phyloP scores from a whole-genome alignment of 768 basidiomycete genomes.

The Lactarius tabidus region DNA sequence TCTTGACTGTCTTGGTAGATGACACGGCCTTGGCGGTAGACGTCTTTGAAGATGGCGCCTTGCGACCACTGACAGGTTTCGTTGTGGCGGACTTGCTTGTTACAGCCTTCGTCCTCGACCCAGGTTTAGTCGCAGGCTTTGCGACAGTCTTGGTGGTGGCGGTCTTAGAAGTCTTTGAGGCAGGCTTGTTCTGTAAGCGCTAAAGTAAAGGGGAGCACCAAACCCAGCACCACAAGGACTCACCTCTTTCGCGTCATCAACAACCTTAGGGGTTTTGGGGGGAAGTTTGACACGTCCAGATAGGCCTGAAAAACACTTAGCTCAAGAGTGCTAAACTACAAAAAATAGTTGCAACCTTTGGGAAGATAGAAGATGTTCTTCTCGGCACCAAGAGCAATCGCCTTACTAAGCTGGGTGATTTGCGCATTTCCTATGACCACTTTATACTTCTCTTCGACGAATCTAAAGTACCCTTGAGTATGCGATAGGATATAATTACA shows the following conservation, averaged over 20 bases:
- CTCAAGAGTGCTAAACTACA: constrained; percentile 1
- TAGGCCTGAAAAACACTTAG: constrained; percentile 32
- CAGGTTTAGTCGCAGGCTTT: constrained; percentile 31
- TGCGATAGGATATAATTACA: constrained; percentile 9
- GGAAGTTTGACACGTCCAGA: constrained; percentile 65
- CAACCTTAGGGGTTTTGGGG: constrained; percentile 49
- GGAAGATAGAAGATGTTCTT: constrained; percentile 82
- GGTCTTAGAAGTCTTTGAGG: constrained; percentile 35
- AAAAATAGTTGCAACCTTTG: constrained; percentile 56
- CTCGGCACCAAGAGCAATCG: constrained; percentile 77
- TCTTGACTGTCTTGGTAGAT: constrained; percentile 19
- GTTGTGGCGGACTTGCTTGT: constrained; percentile 30
- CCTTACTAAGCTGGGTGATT: constrained; percentile 70
- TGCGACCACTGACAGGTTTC: constrained; percentile 33
- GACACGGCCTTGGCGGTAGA: constrained; percentile 22
- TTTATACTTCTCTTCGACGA: constrained; percentile 77
- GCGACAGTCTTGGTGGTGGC: constrained; percentile 32
- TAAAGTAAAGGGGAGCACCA: constrained; percentile 14
- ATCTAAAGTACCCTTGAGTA: constrained; percentile 44
- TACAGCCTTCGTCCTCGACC: constrained; percentile 33
- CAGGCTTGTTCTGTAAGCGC: constrained; percentile 36
- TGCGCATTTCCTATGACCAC: constrained; percentile 78
- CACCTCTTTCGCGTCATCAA: constrained; percentile 59
- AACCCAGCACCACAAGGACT: constrained; percentile 30
- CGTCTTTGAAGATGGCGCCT: constrained; percentile 21